These are phyloP conservation scores for Vitis hybrid DNA, from an alignment of 177 flowering plant species.

Conservation along the genomic window DNA sequence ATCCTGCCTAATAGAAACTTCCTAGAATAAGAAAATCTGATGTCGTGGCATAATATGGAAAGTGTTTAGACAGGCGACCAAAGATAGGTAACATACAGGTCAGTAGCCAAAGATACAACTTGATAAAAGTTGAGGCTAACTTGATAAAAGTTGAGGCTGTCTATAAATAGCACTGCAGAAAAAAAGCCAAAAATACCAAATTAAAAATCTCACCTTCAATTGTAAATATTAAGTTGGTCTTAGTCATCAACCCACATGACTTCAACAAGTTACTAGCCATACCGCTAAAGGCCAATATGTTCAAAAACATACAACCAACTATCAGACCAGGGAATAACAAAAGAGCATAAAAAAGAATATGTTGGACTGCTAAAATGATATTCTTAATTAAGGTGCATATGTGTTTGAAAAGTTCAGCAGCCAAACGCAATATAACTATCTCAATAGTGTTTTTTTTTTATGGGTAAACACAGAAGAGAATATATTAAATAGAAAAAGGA, in stretches of 20 bases:
- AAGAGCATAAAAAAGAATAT: no score
- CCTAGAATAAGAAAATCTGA: background rate
- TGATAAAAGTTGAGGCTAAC: background rate
- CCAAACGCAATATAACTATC: background rate
- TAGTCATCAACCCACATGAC: background rate
- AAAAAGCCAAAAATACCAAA: background rate
- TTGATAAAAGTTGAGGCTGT: background rate
- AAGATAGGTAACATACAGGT: background rate
- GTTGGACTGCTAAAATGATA: no score
- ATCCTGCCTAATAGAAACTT: slow-evolving; percentile 29
- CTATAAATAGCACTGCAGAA: slow-evolving; percentile 1
- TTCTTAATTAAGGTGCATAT: no score
- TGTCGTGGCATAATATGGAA: background rate
- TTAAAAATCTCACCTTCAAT: background rate
- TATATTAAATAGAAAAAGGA: no score
- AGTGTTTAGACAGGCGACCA: background rate
- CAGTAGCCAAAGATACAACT: background rate
- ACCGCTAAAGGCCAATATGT: background rate
- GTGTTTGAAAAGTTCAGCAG: background rate
- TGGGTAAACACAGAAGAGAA: no score
- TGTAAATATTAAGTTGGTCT: background rate
- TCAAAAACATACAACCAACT: background rate
- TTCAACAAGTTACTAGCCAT: background rate
- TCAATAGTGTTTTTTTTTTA: background rate
- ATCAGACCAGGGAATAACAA: background rate